A percentile compares a stretch with the other conserved stretches of the same genome.
Evolutionary conservation across 495 filamentous ascomycete genomes (phyloP).

Genomic region (Astrocystis sublimbata): DNA sequence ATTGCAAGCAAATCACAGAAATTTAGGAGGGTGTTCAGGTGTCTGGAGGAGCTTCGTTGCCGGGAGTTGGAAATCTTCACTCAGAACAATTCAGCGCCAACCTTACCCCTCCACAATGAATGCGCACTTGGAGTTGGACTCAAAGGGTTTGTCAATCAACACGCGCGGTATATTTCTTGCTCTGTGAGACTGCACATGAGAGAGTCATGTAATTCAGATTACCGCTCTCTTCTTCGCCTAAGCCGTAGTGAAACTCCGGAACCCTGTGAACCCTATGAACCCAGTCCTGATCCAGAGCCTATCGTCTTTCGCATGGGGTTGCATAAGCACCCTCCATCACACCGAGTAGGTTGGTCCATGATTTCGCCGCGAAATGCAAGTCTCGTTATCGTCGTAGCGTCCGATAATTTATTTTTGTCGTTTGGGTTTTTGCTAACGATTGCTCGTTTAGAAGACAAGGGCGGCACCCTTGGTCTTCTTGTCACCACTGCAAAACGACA

Average conservation of each 20-base stretch:
- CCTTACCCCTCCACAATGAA: not conserved
- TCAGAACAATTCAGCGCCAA: not conserved
- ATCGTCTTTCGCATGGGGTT: slow-evolving; percentile 12
- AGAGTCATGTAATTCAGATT: slow-evolving; percentile 6
- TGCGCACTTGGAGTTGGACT: not conserved
- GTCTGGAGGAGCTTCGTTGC: not conserved
- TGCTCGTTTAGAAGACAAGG: slow-evolving; percentile 81
- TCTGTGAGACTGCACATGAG: slow-evolving; percentile 13
- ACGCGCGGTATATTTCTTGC: slow-evolving; percentile 5
- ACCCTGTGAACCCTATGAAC: slow-evolving; percentile 22
- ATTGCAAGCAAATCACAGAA: not conserved
- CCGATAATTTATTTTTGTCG: slow-evolving; percentile 24
- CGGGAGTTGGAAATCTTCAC: not conserved
- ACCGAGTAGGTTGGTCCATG: slow-evolving; percentile 22
- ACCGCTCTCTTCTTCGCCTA: slow-evolving; percentile 18
- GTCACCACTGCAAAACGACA: slow-evolving; percentile 76
- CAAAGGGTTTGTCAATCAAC: not conserved
- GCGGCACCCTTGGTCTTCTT: slow-evolving; percentile 99
- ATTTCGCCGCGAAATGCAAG: slow-evolving; percentile 24
- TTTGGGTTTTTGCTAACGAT: slow-evolving; percentile 16
- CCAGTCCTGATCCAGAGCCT: slow-evolving; percentile 20
- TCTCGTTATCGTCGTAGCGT: slow-evolving; percentile 24
- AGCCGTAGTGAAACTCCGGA: slow-evolving; percentile 21
- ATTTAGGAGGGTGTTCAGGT: not conserved
- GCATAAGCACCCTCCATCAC: slow-evolving; percentile 11